Percentiles rank a stretch among this genome's conserved stretches.
These are phyloP conservation scores for Cryphonectria carpinicola DNA, from an alignment of 2,329 filamentous ascomycete genomes.

Conservation along the genomic window DNA sequence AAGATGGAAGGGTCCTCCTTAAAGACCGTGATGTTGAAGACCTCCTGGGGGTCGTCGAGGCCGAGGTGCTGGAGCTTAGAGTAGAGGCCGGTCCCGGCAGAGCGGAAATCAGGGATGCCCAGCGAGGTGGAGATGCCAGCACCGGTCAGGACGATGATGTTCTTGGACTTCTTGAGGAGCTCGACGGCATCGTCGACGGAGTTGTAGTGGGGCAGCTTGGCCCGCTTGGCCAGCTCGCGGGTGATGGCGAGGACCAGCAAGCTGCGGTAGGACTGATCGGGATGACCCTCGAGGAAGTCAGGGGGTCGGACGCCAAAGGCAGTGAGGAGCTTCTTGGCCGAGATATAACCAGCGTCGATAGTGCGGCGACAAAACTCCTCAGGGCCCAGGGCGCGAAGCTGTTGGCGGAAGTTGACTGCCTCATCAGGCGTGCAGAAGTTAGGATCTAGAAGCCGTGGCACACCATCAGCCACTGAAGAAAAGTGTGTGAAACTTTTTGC, in stretches of 20 bases:
- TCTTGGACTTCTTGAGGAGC: conserved; percentile 73
- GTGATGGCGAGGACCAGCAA: conserved; percentile 78
- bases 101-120: conserved; percentile 96
- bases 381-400: conserved; percentile 77
- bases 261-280: conserved; percentile 76
- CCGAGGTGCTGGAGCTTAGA: conserved; percentile 80
- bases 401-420: conserved; percentile 67
- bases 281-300: conserved; percentile 69
- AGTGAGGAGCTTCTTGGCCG: conserved; percentile 81
- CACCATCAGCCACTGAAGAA: conserved; percentile 17
- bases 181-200: conserved; percentile 83
- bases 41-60: conserved; percentile 83
- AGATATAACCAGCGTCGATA: conserved; percentile 69
- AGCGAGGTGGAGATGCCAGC: conserved; percentile 96
- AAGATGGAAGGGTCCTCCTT: conserved; percentile 85
- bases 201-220: conserved; percentile 80
- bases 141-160: conserved; percentile 92
- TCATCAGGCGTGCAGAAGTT: conserved; percentile 70
- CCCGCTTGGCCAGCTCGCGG: conserved; percentile 79
- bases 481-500: too few species aligned
- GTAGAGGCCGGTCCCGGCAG: conserved; percentile 90
- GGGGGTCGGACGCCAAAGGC: conserved; percentile 82
- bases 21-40: conserved; percentile 91
- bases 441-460: conserved; percentile 39
- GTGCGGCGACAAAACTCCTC: conserved; percentile 75